Evolutionary conservation across 345 rosid genomes (phyloP), one percentile per base, ranked within the genome.

Genomic region (Pistacia integerrima): DNA sequence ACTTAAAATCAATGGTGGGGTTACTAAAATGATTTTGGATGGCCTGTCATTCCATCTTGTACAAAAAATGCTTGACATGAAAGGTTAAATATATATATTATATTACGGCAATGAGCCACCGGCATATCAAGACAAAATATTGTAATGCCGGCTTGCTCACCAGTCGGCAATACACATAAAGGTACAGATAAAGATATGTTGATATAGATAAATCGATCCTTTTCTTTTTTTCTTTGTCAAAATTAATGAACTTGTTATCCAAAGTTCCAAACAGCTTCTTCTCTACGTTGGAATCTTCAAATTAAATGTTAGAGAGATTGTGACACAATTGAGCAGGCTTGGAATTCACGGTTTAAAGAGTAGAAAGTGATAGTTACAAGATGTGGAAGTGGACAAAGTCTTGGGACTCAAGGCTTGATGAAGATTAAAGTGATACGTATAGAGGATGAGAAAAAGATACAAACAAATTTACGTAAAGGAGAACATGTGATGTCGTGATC

Each of bases 401-500:
- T 68, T 79, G 60, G 33, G 51, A 58, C 9, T 25, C 41, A 75
- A 79, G 79, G 68, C 68, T 69, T 11, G n/a, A 30, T 18, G 71
- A 22, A 30, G 35, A 54, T 1, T 16, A 1, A 11, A 14, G 14
- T 25, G 49, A 63, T 41, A 82, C 81, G 82, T 58, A 73, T 70
- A 83, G 85, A 25, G 78, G 44, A 41, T 41, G 1, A 41, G 9
- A 41, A 41, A 41, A 41, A 41, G 46, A 41, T 7, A 41, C 46
- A 41, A 41, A 8, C 46, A 5, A 41, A 7, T 41, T 41, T 41
- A 41, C 46, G 46, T 41, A 28, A 7, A 18, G 33, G 33, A 35
- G 44, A 66, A 63, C 77, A 79, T 38, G 75, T 73, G 68, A 55
- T 77, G 77, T 49, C 82, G 67, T 70, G 87, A 85, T 83, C 85